A percentile compares a stretch with the other conserved stretches of the same genome.
These are phyloP conservation scores for Rosa multiflora DNA, from an alignment of 306 rosid species.

Conservation along the genomic window DNA sequence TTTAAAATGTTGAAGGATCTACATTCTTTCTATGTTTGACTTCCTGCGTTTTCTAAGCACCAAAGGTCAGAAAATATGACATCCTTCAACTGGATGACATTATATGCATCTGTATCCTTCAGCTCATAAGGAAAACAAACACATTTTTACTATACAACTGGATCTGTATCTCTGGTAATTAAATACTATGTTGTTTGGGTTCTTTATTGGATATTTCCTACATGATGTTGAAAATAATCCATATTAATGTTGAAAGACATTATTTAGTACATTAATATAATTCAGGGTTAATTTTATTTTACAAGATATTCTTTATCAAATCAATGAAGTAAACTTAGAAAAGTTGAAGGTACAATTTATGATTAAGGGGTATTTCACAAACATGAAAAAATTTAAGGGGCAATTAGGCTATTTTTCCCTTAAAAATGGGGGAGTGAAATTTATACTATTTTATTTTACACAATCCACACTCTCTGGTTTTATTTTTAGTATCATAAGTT, in stretches of 20 bases:
- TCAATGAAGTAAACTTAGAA: no score
- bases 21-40: not conserved
- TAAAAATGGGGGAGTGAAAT: no score
- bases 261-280: not conserved
- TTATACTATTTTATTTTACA: no score
- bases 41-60: not conserved
- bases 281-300: not conserved
- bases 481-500: no score
- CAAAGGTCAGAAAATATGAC: not conserved
- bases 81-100: not conserved
- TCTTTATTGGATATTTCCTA: not conserved
- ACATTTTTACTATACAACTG: not conserved
- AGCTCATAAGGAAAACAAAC: not conserved
- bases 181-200: not conserved
- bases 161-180: not conserved
- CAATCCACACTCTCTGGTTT: no score
- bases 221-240: not conserved
- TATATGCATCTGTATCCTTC: no score
- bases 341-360: no score
- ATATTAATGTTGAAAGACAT: not conserved
- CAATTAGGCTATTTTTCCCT: no score
- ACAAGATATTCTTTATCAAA: not conserved
- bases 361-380: no score
- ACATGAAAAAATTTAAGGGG: no score
- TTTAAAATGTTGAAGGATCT: not conserved